Base-by-base conservation (phyloP, 1,284 basidiomycete genomes). In the Salmacisia buchloeana region DNA sequence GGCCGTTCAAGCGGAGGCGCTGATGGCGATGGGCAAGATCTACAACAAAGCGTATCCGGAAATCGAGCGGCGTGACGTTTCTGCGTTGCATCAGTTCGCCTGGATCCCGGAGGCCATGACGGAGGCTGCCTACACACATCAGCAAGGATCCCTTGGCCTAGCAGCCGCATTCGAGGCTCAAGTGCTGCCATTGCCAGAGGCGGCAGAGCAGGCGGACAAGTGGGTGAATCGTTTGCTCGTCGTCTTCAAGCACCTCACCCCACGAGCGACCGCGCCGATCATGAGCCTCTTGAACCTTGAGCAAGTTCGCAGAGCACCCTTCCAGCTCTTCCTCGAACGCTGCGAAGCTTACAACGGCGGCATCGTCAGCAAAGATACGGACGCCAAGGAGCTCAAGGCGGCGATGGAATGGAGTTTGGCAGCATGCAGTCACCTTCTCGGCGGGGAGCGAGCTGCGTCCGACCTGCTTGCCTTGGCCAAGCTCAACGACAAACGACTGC, bases 31-130 rank as follows among this genome's bases (percentile, higher is more conserved):
- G 0, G 91, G 88, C 2, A 88, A 86, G 69, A 81, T 97, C 1
- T 98, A 90, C 80, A 85, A 85, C 66, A 82, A 90, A 31, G 93
- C 93, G 0, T 93, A 88, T 79, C 85, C 89, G 0, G 92, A 96
- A 78, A 94, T 97, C 92, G 92, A 94, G 77, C 88, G 86, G 65
- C 87, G 87, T 62, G 90, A 92, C 65, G 81, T 84, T 0, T 83
- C 85, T 0, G 91, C 92, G 0, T 84, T 88, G 21, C 79, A 83
- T 23, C 91, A 94, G 61, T 97, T 98, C 75, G 86, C 86, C 0
- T 99, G 96, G 96, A 97, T 99, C 66, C 94, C 96, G 0, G 84
- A 88, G 35, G 83, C 84, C 43, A 82, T 98, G 33, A 70, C 83
- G 90, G 43, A 83, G 82, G 63, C 85, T 36, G 60, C 66, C 27